Base-by-base conservation (phyloP, 345 rosid species). In the Dipteronia dyeriana region DNA sequence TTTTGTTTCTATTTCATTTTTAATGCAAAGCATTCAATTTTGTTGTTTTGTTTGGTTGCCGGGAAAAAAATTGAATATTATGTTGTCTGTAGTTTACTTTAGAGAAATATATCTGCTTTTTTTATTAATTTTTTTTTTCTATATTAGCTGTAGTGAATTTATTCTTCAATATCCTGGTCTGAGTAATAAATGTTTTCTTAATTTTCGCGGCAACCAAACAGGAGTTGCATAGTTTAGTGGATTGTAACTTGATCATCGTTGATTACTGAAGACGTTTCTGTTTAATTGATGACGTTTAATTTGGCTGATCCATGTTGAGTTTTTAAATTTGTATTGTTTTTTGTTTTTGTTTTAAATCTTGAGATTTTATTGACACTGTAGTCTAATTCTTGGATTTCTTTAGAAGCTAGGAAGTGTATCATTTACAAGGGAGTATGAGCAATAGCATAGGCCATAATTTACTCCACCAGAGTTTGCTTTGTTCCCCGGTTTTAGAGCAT, bases 341-440 rank as follows among this genome's bases (percentile, higher is more conserved):
- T 70, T 38, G 31, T 16, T 73, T 23, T 19, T 41, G 11, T 47
- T 13, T 12, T 2, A 3, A 14, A 49, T 31, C 45, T 39, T 54
- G 19, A n/a, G 65, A 59, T 62, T 51, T 45, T 63, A 17, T 20
- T 41, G 34, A 65, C 25, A 65, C 76, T 75, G 72, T 76, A 23
- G 75, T 49, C 75, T 74, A 78, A 80, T 88, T 75, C 60, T 43
- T 80, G 78, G 62, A 85, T 79, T 86, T 78, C 82, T 86, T 87
- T 84, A 70, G 87, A 79, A 79, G 25, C 29, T 16, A 82, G 79
- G 83, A 73, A 80, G 79, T 61, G 90, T 43, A 83, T 83, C 73
- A 77, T 45, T 87, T 68, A 82, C 78, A 84, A 60, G 83, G 78
- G 86, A 84, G 84, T 75, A 95, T 95, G 99, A 91, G 94, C 74